Percentiles rank a stretch among this genome's conserved stretches.
Conservation (phyloP, 495 filamentous ascomycete genomes). For the Penicillium coffeae region DNA sequence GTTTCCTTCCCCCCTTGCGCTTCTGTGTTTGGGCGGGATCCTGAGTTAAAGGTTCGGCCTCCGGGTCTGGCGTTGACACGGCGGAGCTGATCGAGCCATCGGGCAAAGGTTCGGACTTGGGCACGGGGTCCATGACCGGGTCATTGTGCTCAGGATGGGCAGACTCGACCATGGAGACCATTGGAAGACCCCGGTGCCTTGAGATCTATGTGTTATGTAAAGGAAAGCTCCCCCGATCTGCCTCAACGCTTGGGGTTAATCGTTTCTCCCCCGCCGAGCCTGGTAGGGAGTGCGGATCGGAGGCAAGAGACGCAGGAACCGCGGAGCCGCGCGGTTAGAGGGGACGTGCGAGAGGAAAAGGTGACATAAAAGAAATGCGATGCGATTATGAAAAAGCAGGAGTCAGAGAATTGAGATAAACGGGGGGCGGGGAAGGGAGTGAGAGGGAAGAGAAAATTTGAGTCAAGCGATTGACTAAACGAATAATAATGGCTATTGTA, state of each 20-base stretch:
- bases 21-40: constrained; percentile 67
- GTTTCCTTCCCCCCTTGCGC: constrained; percentile 95
- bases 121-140: constrained; percentile 40
- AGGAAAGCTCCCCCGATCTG: constrained; percentile 7
- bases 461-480: constrained; percentile 39
- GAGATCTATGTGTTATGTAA: constrained; percentile 6
- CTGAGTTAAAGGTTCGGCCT: constrained; percentile 53
- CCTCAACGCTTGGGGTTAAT: constrained; percentile 4
- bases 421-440: constrained; percentile 23
- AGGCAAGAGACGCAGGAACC: constrained; percentile 36
- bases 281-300: constrained; percentile 5
- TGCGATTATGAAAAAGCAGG: constrained; percentile 34
- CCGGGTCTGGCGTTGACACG: constrained; percentile 55
- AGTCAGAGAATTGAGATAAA: constrained; percentile 32
- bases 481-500: constrained; percentile 16
- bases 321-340: constrained; percentile 44
- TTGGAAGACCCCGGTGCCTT: constrained; percentile 14
- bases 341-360: constrained; percentile 32
- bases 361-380: constrained; percentile 47
- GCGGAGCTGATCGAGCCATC: constrained; percentile 48
- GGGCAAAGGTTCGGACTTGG: constrained; percentile 43
- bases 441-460: constrained; percentile 15
- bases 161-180: constrained; percentile 49
- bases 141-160: constrained; percentile 38
- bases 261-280: constrained; percentile 18